Evolutionary conservation across 371 early-diverging fungal species (phyloP), one percentile per base, ranked within the genome.

Genomic region (Neoconidiobolus thromboides): DNA sequence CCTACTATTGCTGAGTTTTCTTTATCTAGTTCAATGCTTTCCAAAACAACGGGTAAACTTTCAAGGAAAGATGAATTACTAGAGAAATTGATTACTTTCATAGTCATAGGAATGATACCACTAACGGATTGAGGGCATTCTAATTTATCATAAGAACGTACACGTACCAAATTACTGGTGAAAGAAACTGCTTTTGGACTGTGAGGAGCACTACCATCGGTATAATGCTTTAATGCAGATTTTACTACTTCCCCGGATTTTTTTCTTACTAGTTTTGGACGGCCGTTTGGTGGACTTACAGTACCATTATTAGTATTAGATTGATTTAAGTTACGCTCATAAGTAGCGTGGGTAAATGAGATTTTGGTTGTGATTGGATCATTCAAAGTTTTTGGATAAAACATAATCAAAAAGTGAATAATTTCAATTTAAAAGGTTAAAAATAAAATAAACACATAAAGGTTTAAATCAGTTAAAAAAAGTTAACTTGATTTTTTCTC

Each of bases 201-300:
- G 39, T 2, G 26, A 9, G 55, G 38, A 46, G 46, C 46, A 26
- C 26, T 26, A 26, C 26, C 26, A 26, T 26, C 26, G 26, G 26
- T 26, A 26, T 26, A 26, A 36, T 41, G 53, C 39, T 46, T 55
- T 1, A 61, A 49, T 3, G 56, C 55, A 3, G 62, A 48, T 41
- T 55, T 61, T 47, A 61, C 62, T 26, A 61, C 36, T 44, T 61
- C 62, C 2, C 62, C 62, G 4, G 53, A 52, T 48, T 61, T 61
- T 41, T 61, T 61, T 12, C 55, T 42, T 6, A 57, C 43, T 9
- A 57, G 38, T 41, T 55, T 55, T 12, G 55, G 55, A 3, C 55
- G 55, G 14, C 37, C 55, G 3, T 41, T 41, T 41, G 12, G 38
- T 4, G 55, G n/a, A 10, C 46, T 46, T 46, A 26, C 26, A 26